A percentile compares a stretch with the other conserved stretches of the same genome.
These are phyloP conservation scores for Nemania sp. DNA, from an alignment of 2,329 filamentous ascomycete species.

Conservation along the genomic window DNA sequence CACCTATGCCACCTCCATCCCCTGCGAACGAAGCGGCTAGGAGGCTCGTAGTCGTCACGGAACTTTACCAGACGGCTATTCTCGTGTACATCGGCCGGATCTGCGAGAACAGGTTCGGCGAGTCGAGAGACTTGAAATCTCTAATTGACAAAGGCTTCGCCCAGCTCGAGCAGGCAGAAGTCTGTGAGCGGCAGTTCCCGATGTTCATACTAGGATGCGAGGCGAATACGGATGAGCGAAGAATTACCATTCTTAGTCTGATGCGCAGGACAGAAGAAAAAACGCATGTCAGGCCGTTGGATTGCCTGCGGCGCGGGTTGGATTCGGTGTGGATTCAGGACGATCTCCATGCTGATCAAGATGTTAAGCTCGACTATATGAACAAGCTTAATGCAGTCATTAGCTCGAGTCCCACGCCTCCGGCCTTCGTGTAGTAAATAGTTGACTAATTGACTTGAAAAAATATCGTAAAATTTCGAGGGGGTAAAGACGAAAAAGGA, in stretches of 20 bases:
- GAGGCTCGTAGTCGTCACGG: slow-evolving; percentile 16
- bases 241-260: slow-evolving; percentile 47
- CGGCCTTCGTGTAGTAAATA: slow-evolving; percentile 32
- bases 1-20: neutral
- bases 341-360: slow-evolving; percentile 37
- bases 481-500: too few relatives aligned
- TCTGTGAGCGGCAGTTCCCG: slow-evolving; percentile 52
- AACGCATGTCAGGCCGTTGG: slow-evolving; percentile 12
- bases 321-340: slow-evolving; percentile 35
- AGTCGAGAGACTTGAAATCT: slow-evolving; percentile 15
- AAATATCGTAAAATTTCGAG: too few relatives aligned
- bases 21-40: neutral
- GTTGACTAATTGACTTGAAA: too few relatives aligned
- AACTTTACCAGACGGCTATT: slow-evolving; percentile 29
- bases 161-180: slow-evolving; percentile 20
- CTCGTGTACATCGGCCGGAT: slow-evolving; percentile 32
- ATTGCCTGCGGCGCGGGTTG: slow-evolving; percentile 27
- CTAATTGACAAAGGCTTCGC: slow-evolving; percentile 27
- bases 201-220: slow-evolving; percentile 53
- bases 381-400: slow-evolving; percentile 33
- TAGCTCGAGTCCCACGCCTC: slow-evolving; percentile 28
- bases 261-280: slow-evolving; percentile 43
- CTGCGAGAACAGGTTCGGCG: slow-evolving; percentile 23
- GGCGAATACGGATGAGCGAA: slow-evolving; percentile 50
- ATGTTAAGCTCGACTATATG: slow-evolving; percentile 29